Conservation (phyloP, 371 early-diverging fungal genomes). For the Fennellomyces sp. region DNA sequence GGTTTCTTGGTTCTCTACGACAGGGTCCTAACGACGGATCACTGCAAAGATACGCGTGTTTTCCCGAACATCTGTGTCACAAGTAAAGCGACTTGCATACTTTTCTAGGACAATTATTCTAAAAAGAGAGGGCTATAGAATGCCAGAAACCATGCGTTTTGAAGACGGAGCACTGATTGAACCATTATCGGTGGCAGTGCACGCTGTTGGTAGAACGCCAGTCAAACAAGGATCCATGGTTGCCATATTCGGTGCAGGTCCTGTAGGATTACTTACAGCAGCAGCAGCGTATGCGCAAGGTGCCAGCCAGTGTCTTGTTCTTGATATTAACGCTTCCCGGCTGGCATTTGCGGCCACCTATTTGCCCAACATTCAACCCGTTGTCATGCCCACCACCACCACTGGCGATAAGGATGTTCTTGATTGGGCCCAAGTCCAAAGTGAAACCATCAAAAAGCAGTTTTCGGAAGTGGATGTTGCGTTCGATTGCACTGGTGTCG, state of each 20-base stretch:
- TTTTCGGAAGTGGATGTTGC: constrained; percentile 15
- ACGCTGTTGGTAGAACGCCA: constrained; percentile 33
- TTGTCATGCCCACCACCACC: neutral
- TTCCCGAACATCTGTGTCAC: constrained; percentile 12
- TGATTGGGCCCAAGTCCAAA: constrained; percentile 16
- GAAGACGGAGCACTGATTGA: constrained; percentile 47
- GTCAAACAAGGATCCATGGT: constrained; percentile 32
- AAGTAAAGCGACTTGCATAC: neutral
- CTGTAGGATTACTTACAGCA: constrained; percentile 40
- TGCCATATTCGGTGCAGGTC: constrained; percentile 38
- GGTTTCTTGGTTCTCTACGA: constrained; percentile 25
- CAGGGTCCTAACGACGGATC: constrained; percentile 24
- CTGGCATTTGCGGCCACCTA: constrained; percentile 30
- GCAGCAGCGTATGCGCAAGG: constrained; percentile 43
- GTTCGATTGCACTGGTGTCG: constrained; percentile 47
- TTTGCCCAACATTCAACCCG: constrained; percentile 15
- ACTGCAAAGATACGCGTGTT: constrained; percentile 9
- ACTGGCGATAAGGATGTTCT: constrained; percentile 16
- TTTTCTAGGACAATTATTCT: neutral
- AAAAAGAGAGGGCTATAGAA: neutral
- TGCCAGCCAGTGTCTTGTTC: constrained; percentile 31
- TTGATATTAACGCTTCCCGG: constrained; percentile 36
- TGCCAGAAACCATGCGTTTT: constrained; percentile 22
- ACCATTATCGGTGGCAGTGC: constrained; percentile 44
- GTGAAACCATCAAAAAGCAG: constrained; percentile 1